Evolutionary conservation across 768 basidiomycete genomes (phyloP).

Genomic region (Kwoniella dendrophila): DNA sequence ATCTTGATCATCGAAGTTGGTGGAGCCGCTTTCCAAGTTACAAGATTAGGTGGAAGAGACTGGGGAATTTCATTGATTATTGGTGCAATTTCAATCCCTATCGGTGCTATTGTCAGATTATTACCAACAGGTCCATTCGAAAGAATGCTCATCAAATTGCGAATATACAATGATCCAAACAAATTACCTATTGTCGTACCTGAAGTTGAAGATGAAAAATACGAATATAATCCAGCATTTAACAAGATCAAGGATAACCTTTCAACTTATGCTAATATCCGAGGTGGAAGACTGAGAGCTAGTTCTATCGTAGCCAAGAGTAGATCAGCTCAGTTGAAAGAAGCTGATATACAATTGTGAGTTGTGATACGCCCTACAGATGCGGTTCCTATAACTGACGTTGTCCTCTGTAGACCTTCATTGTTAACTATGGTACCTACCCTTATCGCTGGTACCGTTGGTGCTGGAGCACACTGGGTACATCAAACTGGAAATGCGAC

Average conservation of each 20-base stretch:
- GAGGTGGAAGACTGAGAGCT: conserved; percentile 80
- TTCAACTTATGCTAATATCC: conserved; percentile 63
- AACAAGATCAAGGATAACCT: conserved; percentile 84
- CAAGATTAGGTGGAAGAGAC: conserved; percentile 72
- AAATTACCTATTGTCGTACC: conserved; percentile 67
- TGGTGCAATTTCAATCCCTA: conserved; percentile 81
- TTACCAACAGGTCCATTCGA: conserved; percentile 81
- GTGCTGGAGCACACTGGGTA: conserved; percentile 56
- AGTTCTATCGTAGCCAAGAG: conserved; percentile 84
- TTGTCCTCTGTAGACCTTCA: conserved; percentile 61
- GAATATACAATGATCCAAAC: conserved; percentile 68
- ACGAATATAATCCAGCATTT: conserved; percentile 66
- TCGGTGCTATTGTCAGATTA: conserved; percentile 77
- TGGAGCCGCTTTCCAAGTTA: conserved; percentile 87
- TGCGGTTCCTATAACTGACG: conserved; percentile 14
- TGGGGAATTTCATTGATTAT: conserved; percentile 93
- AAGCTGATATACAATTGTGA: conserved; percentile 45
- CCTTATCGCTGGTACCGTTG: conserved; percentile 72
- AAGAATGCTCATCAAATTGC: conserved; percentile 62
- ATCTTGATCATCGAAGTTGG: conserved; percentile 88
- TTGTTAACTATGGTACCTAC: conserved; percentile 77
- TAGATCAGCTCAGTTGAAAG: conserved; percentile 62
- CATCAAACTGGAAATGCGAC: conserved; percentile 61
- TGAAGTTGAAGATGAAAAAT: conserved; percentile 59
- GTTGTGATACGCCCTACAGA: background rate